Percentiles rank a stretch among this genome's conserved stretches.
Conservation (phyloP, 2,329 filamentous ascomycete species). For the Annulohypoxylon truncatum region DNA sequence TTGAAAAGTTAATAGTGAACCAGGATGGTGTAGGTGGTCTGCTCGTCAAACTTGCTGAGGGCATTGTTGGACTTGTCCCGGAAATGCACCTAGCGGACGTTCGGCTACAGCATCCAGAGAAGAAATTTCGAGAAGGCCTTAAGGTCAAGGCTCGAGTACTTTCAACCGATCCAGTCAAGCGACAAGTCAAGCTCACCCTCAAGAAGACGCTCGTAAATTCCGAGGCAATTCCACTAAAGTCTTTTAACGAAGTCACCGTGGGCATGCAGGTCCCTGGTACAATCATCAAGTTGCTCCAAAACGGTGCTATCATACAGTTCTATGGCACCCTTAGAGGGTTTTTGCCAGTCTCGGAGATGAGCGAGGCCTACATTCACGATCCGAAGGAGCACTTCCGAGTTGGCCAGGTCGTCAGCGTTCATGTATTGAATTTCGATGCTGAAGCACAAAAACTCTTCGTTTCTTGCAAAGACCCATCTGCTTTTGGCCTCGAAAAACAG, state of each 20-base stretch:
- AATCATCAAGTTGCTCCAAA: conserved; percentile 80
- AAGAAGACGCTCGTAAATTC: conserved; percentile 97
- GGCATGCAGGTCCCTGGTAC: conserved; percentile 87
- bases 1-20: conserved; percentile 86
- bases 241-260: conserved; percentile 77
- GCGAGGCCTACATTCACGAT: conserved; percentile 92
- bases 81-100: conserved; percentile 91
- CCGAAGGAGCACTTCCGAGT: conserved; percentile 88
- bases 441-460: conserved; percentile 80
- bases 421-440: conserved; percentile 83
- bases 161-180: conserved; percentile 79
- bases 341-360: conserved; percentile 96
- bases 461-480: conserved; percentile 90
- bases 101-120: conserved; percentile 89
- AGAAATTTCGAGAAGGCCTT: conserved; percentile 91
- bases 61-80: conserved; percentile 88
- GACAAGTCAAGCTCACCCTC: conserved; percentile 85
- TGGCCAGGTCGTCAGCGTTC: conserved; percentile 92
- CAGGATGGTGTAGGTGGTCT: conserved; percentile 83
- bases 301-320: conserved; percentile 91
- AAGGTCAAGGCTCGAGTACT: conserved; percentile 87
- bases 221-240: conserved; percentile 80
- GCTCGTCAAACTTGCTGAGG: conserved; percentile 85
- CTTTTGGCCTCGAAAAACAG: conserved; percentile 80
- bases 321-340: conserved; percentile 87